These are phyloP conservation scores for Lomentospora prolificans DNA, from an alignment of 2,329 filamentous ascomycete species.

Conservation along the genomic window DNA sequence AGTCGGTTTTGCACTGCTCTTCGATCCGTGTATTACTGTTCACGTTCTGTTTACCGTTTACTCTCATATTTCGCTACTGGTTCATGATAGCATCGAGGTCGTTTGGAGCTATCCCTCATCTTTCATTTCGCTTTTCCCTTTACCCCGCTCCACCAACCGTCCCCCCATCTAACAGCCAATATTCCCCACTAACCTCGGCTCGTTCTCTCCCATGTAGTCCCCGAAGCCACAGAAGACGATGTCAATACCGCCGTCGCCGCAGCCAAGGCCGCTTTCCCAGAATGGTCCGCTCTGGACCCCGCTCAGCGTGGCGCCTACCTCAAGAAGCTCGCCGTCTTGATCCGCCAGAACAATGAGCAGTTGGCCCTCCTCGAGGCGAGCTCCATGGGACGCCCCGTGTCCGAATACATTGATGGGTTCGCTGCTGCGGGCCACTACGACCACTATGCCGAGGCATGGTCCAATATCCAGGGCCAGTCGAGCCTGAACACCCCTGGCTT, in stretches of 20 bases:
- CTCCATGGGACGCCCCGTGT: constrained; percentile 34
- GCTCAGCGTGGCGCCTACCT: constrained; percentile 29
- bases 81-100: not conserved
- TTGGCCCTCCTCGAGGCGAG: constrained; percentile 34
- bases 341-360: constrained; percentile 29
- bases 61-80: not conserved
- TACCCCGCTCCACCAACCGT: not conserved
- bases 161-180: not conserved
- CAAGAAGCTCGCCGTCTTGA: constrained; percentile 33
- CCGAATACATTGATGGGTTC: constrained; percentile 25
- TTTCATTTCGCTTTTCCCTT: not conserved
- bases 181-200: not conserved
- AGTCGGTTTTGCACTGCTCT: too few species aligned
- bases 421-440: constrained; percentile 25
- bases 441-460: constrained; percentile 32
- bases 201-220: constrained; percentile 19
- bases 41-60: not conserved
- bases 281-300: constrained; percentile 31
- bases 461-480: constrained; percentile 32
- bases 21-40: too few species aligned
- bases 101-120: not conserved
- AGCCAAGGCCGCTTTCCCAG: constrained; percentile 36
- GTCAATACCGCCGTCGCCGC: constrained; percentile 37
- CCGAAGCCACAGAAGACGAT: constrained; percentile 35
- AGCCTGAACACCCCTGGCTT: constrained; percentile 37